Evolutionary conservation across 495 filamentous ascomycete species (phyloP), one percentile per base, ranked within the genome.

Genomic region (Elasticomyces elasticus): DNA sequence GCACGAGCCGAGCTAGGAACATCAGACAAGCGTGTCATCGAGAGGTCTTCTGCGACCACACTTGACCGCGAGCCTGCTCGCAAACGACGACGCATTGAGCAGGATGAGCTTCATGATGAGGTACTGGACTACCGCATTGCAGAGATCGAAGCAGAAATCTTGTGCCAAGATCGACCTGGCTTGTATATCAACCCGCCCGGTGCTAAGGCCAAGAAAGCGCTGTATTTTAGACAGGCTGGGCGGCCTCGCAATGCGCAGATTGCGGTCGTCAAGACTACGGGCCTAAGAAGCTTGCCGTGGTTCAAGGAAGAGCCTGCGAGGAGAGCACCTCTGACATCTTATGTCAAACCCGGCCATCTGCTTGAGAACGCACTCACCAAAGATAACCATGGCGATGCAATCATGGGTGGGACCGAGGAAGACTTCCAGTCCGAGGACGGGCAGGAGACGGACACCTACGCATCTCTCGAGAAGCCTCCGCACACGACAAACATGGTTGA

Each of bases 131-230:
- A 20, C 4, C 59, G 54, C 15, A 38, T 62, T 25, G 26, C 58
- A 7, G 46, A 63, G 19, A 51, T 61, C 24, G 45, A 63, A 20
- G 40, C 53, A 6, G 56, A 58, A n/a, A 40, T 62, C 20, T 46
- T 52, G 5, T 30, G 55, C n/a, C 40, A 46, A 13, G 23, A 52
- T 9, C 47, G 46, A 6, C 56, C 76, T 33, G 77, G 77, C 9
- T 62, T 80, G 1, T 79, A 79, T 53, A 60, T 79, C 40, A 78
- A 78, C 26, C 69, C 76, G 6, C 68, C 66, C 26, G 76, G 73
- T 25, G 72, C 76, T n/a, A 65, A 66, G 17, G 71, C 66, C 5
- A 71, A 69, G 49, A 60, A 61, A 27, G 35, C 33, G 25, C 12
- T 54, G 26, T 51, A 17, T 25, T 35, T 24, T 19, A 17, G 12